phyloP scores from a whole-genome alignment of 2,329 filamentous ascomycete species.

The Didymella arachidicola region DNA sequence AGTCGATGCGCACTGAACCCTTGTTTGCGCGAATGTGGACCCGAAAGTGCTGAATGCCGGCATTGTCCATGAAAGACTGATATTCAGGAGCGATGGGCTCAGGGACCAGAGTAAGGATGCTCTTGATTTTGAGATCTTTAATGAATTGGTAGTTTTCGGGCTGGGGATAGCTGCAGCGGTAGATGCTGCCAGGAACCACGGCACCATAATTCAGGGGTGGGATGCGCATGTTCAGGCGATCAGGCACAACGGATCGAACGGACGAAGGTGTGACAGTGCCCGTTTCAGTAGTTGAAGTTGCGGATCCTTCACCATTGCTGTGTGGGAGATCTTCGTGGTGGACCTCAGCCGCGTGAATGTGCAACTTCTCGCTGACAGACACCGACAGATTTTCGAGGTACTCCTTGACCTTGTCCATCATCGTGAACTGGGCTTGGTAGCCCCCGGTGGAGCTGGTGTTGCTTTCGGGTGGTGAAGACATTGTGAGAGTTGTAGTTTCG shows the following conservation, averaged over 20 bases:
- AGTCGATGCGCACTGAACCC: slow-evolving; percentile 60
- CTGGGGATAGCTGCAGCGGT: slow-evolving; percentile 81
- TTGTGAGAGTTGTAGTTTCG: slow-evolving; percentile 11
- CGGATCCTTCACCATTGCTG: slow-evolving; percentile 15
- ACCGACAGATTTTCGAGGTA: slow-evolving; percentile 35
- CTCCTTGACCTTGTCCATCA: slow-evolving; percentile 32
- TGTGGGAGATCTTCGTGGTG: slow-evolving; percentile 46
- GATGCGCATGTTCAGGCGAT: slow-evolving; percentile 49
- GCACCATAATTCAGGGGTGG: slow-evolving; percentile 79
- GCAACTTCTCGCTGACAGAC: slow-evolving; percentile 32
- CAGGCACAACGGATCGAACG: slow-evolving; percentile 29
- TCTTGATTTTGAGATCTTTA: slow-evolving; percentile 73
- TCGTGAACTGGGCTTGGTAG: slow-evolving; percentile 21
- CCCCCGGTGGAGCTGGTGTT: slow-evolving; percentile 9
- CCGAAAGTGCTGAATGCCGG: slow-evolving; percentile 74
- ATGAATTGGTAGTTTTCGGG: slow-evolving; percentile 75
- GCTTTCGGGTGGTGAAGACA: slow-evolving; percentile 23
- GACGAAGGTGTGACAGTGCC: slow-evolving; percentile 34
- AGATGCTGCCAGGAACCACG: slow-evolving; percentile 75
- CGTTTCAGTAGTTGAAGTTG: slow-evolving; percentile 21
- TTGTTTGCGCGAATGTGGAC: slow-evolving; percentile 90
- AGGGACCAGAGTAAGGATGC: slow-evolving; percentile 71
- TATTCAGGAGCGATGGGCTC: slow-evolving; percentile 59
- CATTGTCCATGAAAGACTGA: slow-evolving; percentile 67
- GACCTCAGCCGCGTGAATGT: slow-evolving; percentile 38